Base-by-base conservation (phyloP, 2,329 filamentous ascomycete genomes). In the Emydomyces testavorans region DNA sequence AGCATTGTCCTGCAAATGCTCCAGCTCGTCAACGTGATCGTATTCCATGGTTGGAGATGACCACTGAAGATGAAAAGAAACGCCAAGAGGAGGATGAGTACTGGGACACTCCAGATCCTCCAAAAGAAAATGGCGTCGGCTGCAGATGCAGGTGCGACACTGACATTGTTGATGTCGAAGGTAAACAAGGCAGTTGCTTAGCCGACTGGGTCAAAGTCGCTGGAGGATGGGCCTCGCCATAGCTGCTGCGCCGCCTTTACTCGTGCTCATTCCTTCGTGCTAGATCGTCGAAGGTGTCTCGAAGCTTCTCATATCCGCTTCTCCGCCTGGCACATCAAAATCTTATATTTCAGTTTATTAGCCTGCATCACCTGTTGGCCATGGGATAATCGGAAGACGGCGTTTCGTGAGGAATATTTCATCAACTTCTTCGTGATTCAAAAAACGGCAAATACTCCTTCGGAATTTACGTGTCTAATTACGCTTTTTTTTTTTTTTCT, bases 181-280 rank as follows among this genome's bases (percentile, higher is more conserved):
- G 88, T 66, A 98, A 96, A 68, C 85, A 94, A 64, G 92, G 92
- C 52, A 94, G 87, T 57, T 98, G 92, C 69, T 73, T 95, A 49
- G 78, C 86, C 7, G 88, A 98, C 68, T 98, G 92, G 92, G 92
- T 98, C 11, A 87, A 95, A 52, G 88, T 95, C 58, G 90, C 89
- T 40, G 92, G 92, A 57, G 92, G 92, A 51, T 98, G 89, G 87
- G 80, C 85, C 50, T 76, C 74, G 46, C 76, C 76, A 55, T 77
- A 68, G 55, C 56, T 7, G 4, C 16, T 43, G 23, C 16, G 10
- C 13, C 18, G 31, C 13, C 7, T 15, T 28, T 28, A 21, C 18
- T 20, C 20, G 11, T 40, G 6, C 41, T 7, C 26, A 39, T 28
- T 18, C 2, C 21, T 39, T 39, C 31, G 18, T 20, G 26, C 42